Evolutionary conservation across 495 filamentous ascomycete species (phyloP).

Genomic region (Xylaria palmicola): DNA sequence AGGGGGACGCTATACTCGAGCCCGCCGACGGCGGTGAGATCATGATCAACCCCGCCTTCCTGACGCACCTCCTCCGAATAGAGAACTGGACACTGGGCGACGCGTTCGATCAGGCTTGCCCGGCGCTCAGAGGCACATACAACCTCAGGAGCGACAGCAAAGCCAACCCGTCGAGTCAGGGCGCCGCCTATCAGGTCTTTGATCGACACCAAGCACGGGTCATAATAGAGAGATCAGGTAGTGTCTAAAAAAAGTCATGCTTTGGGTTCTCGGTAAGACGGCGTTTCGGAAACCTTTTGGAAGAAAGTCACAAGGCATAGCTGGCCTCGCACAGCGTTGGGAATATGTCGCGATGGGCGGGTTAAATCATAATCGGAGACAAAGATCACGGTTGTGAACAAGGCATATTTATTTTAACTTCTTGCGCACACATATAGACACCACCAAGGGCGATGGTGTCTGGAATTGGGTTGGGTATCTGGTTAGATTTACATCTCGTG

Average conservation of each 20-base stretch:
- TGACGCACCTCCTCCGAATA: constrained; percentile 64
- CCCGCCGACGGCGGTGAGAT: constrained; percentile 58
- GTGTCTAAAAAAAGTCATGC: neutral
- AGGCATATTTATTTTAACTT: too few relatives aligned
- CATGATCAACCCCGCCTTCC: constrained; percentile 77
- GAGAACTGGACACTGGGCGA: constrained; percentile 77
- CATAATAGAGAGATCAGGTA: neutral
- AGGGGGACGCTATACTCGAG: constrained; percentile 57
- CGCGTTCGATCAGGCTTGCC: constrained; percentile 63
- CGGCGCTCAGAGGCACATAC: constrained; percentile 56
- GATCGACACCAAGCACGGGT: neutral
- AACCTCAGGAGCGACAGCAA: constrained; percentile 31
- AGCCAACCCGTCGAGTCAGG: neutral
- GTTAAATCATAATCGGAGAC: too few relatives aligned
- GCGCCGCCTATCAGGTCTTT: too few relatives aligned
- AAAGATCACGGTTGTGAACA: too few relatives aligned
- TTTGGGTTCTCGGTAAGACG: neutral
- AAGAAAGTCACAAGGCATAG: neutral
- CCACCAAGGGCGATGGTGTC: too few relatives aligned
- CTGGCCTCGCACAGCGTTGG: neutral
- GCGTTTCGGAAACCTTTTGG: neutral
- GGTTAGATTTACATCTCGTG: too few relatives aligned
- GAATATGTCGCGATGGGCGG: neutral
- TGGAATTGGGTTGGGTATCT: too few relatives aligned
- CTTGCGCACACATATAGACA: too few relatives aligned